Percentiles rank a stretch among this genome's conserved stretches.
These are phyloP conservation scores for Ceratocystis papillata DNA, from an alignment of 2,329 filamentous ascomycete genomes.

Conservation along the genomic window DNA sequence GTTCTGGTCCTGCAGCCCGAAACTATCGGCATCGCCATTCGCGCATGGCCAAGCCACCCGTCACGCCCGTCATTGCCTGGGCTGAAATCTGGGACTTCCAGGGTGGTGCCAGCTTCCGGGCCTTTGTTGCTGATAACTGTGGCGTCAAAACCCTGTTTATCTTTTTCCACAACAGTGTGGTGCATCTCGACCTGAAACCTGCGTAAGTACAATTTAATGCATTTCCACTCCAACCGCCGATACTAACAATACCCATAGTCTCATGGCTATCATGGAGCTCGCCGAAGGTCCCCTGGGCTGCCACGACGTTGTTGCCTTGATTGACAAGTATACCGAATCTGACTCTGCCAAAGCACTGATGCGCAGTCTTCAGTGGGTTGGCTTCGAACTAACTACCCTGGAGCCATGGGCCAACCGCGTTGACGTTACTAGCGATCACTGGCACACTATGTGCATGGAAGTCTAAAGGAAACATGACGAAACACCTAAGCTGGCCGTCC, in stretches of 20 bases:
- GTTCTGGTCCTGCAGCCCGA: constrained; percentile 25
- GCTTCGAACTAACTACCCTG: constrained; percentile 72
- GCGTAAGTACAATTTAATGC: constrained; percentile 48
- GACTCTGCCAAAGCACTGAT: constrained; percentile 56
- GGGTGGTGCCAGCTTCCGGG: constrained; percentile 72
- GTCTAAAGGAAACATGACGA: constrained; percentile 39
- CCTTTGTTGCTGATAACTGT: constrained; percentile 63
- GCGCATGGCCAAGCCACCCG: constrained; percentile 21
- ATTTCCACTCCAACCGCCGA: not conserved
- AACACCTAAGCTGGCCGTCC: not conserved
- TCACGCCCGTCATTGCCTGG: constrained; percentile 46
- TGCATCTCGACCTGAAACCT: constrained; percentile 72
- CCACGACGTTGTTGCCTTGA: constrained; percentile 65
- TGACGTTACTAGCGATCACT: constrained; percentile 61
- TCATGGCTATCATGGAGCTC: constrained; percentile 85
- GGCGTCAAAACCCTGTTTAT: constrained; percentile 69
- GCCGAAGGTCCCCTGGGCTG: constrained; percentile 67
- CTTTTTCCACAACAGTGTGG: constrained; percentile 66
- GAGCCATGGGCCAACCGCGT: constrained; percentile 58
- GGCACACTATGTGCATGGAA: constrained; percentile 86
- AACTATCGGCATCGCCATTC: not conserved
- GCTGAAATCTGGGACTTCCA: constrained; percentile 78
- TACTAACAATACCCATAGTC: constrained; percentile 39
- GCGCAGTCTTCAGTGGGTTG: constrained; percentile 85
- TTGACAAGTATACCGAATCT: constrained; percentile 58